Percentiles rank a stretch among this genome's conserved stretches.
phyloP scores from a whole-genome alignment of 306 rosid species.

The Gastrolobium villosum region DNA sequence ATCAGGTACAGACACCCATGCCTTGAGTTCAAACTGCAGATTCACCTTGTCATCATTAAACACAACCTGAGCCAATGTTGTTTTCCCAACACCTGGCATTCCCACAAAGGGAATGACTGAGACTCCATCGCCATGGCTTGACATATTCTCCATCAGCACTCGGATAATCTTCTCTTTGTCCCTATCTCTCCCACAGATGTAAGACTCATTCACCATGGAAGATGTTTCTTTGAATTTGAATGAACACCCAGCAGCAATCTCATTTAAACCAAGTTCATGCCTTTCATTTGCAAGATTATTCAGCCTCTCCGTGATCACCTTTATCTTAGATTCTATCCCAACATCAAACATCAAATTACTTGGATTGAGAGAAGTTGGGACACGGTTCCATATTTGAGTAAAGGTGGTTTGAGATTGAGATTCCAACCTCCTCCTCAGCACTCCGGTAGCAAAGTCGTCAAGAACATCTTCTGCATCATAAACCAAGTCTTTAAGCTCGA shows the following conservation, averaged over 20 bases:
- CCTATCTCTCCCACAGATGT: constrained; percentile 46
- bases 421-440: neutral
- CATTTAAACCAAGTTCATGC: constrained; percentile 11
- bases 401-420: neutral
- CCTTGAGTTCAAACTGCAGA: constrained; percentile 26
- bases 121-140: neutral
- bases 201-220: constrained; percentile 52
- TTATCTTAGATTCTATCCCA: constrained; percentile 8
- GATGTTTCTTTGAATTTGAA: constrained; percentile 41
- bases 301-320: neutral
- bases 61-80: constrained; percentile 17
- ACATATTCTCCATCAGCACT: constrained; percentile 16
- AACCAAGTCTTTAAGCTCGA: constrained; percentile 13
- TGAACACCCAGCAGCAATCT: neutral
- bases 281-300: constrained; percentile 12
- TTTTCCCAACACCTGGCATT: constrained; percentile 36
- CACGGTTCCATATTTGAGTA: constrained; percentile 10
- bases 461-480: constrained; percentile 32
- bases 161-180: constrained; percentile 48
- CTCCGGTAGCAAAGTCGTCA: neutral
- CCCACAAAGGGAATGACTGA: constrained; percentile 41
- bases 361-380: constrained; percentile 24
- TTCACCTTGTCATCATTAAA: constrained; percentile 15
- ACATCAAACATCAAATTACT: constrained; percentile 1
- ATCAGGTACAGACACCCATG: constrained; percentile 35